Base-by-base conservation (phyloP, 2,329 filamentous ascomycete genomes). In the Plenodomus biglobosus region DNA sequence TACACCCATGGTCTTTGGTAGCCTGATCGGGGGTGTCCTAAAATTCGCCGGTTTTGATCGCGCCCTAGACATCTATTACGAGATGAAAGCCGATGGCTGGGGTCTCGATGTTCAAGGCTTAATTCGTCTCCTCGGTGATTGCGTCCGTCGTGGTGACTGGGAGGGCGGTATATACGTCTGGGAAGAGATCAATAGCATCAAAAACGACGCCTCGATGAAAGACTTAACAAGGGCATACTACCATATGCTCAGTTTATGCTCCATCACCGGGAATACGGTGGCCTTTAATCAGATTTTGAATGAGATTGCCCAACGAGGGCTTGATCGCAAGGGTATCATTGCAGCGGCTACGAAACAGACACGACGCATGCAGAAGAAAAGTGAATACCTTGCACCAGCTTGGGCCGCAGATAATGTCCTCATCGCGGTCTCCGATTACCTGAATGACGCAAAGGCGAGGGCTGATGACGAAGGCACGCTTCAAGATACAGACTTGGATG, bases 51-150 rank as follows among this genome's bases (percentile, higher is more conserved):
- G 76, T 13, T 75, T 78, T 39, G 72, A 76, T 2, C 65, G 71
- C 10, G 71, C 75, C 10, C 53, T 77, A 8, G 61, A 71, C 1
- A 65, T 76, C 13, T 76, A 73, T 52, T 65, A 66, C 40, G 65
- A 70, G 27, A 74, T 78, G 70, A 70, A 72, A 15, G 50, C 61
- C 6, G 71, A 77, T 40, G 75, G 76, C 35, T 79, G 76, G 76
- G 75, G 75, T 8, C 58, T 78, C 8, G 71, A 73, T 44, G 63
- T 74, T 34, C 53, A 56, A 11, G 71, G 70, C 2, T 61, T 78
- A 4, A 67, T 59, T 1, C 62, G 68, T 13, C 61, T 78, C 27
- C 61, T 79, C 34, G 58, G 61, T 8, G 70, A 76, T 45, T 77
- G 75, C 53, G 66, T 73, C 6, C 58, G 65, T 4, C 61, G 69